These are phyloP conservation scores for Ceratobasidium sp. DNA, from an alignment of 1,284 basidiomycete genomes.

Conservation along the genomic window DNA sequence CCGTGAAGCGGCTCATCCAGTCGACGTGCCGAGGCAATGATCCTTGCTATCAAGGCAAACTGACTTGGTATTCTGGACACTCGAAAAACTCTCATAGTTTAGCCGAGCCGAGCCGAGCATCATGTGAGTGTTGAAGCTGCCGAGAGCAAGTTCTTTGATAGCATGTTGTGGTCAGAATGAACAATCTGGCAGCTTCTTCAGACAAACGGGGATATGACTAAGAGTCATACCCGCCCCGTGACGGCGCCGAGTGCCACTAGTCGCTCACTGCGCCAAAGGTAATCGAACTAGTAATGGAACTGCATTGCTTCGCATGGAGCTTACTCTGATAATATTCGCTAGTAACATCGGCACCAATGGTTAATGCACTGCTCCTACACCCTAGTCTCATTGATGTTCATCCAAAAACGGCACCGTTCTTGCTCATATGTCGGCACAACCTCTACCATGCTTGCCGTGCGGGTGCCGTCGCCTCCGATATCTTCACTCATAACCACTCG, in stretches of 20 bases:
- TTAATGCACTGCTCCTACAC: constrained; percentile 22
- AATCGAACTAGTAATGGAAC: neutral
- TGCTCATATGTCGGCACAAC: constrained; percentile 56
- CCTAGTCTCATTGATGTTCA: constrained; percentile 56
- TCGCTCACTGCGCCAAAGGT: neutral
- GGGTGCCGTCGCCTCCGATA: constrained; percentile 40
- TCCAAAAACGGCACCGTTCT: constrained; percentile 61
- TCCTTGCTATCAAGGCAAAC: neutral
- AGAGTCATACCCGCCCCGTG: neutral
- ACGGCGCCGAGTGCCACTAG: neutral
- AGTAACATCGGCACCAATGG: neutral
- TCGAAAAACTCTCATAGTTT: constrained; percentile 28
- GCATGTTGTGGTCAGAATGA: constrained; percentile 4
- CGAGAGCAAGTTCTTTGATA: neutral
- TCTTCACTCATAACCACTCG: constrained; percentile 53
- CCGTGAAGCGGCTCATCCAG: neutral
- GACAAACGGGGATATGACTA: constrained; percentile 28
- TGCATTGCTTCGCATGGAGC: neutral
- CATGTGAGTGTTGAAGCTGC: neutral
- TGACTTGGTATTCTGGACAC: neutral
- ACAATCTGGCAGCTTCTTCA: neutral
- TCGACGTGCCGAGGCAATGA: neutral
- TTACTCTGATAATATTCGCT: constrained; percentile 34
- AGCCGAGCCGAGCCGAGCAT: constrained; percentile 10
- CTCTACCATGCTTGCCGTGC: constrained; percentile 54